Base-by-base conservation (phyloP, 1,139 yeast species). In the Candida sojae region DNA sequence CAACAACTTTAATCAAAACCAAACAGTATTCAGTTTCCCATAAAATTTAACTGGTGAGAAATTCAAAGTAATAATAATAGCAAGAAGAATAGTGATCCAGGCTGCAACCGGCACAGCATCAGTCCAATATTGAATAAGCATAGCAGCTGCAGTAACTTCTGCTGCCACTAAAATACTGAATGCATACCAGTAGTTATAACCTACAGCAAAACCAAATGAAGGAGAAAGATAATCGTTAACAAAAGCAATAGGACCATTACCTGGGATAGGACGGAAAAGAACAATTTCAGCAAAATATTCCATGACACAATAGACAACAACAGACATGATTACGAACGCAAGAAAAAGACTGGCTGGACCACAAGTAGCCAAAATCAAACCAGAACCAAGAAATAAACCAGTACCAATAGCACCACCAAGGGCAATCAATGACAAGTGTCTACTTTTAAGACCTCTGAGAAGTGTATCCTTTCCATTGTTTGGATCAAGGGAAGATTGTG, bases 11-110 rank as follows among this genome's bases (percentile, higher is more conserved):
- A 49, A 85, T 67, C 31, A 83, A 66, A 0, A 91, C 88, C 53
- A 85, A 72, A 80, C 83, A 80, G 59, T 82, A 84, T 60, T 84
- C 89, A 7, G 84, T 70, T 58, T 84, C 89, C 89, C 89, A 57
- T 80, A 84, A 42, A 71, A 74, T 49, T 67, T 69, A 28, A 84
- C 83, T 7, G 80, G 70, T 42, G 66, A 60, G 59, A 75, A 61
- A 53, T 79, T 79, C 21, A 78, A 58, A 2, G 56, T 53, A n/a
- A 76, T 65, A 46, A 71, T 62, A 4, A 70, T 42, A n/a, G 60
- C 75, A 48, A 77, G 64, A 48, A 79, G 67, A 11, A 79, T 77
- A 63, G 81, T 66, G 46, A 79, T 77, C 83, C 83, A 80, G 25
- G 76, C 82, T 28, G 82, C 83, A 5, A 78, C 72, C 46, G 74